Conservation (phyloP, 495 filamentous ascomycete species). For the Aspergillus bertholletiae region DNA sequence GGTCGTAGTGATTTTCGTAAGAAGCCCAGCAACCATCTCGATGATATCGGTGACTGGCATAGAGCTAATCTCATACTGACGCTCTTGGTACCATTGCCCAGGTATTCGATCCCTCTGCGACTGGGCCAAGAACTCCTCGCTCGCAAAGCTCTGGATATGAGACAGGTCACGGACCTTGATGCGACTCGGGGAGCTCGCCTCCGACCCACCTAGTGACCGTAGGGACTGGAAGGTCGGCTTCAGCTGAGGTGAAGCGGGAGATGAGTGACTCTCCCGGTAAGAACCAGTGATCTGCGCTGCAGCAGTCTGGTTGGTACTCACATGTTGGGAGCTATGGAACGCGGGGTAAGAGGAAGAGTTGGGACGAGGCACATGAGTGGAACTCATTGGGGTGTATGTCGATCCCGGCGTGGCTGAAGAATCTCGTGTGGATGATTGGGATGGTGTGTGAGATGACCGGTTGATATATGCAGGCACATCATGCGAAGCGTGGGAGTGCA, state of each 20-base stretch:
- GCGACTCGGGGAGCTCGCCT: slow-evolving; percentile 63
- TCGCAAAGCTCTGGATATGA: slow-evolving; percentile 87
- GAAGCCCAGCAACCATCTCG: slow-evolving; percentile 98
- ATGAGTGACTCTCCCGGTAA: slow-evolving; percentile 24
- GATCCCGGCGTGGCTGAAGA: slow-evolving; percentile 26
- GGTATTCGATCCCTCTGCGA: slow-evolving; percentile 42
- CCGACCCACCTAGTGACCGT: slow-evolving; percentile 48
- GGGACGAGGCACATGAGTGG: slow-evolving; percentile 22
- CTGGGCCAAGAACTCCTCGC: slow-evolving; percentile 61
- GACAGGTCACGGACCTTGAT: slow-evolving; percentile 81
- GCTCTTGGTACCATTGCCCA: slow-evolving; percentile 45
- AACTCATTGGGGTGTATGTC: slow-evolving; percentile 33
- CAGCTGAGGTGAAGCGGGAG: slow-evolving; percentile 51
- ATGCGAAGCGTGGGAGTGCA: slow-evolving; percentile 27
- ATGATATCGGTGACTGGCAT: slow-evolving; percentile 99
- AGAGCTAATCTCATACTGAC: slow-evolving; percentile 87
- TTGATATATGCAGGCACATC: slow-evolving; percentile 42
- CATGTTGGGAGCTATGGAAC: slow-evolving; percentile 16
- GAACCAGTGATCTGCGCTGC: slow-evolving; percentile 7
- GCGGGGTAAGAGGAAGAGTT: slow-evolving; percentile 19
- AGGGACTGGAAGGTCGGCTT: slow-evolving; percentile 50
- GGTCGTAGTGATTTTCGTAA: slow-evolving; percentile 97
- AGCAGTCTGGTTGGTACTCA: slow-evolving; percentile 11
- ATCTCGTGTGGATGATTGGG: slow-evolving; percentile 23
- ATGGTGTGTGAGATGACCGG: slow-evolving; percentile 23